phyloP scores from a whole-genome alignment of 768 basidiomycete genomes.

The Hortiboletus campestris region DNA sequence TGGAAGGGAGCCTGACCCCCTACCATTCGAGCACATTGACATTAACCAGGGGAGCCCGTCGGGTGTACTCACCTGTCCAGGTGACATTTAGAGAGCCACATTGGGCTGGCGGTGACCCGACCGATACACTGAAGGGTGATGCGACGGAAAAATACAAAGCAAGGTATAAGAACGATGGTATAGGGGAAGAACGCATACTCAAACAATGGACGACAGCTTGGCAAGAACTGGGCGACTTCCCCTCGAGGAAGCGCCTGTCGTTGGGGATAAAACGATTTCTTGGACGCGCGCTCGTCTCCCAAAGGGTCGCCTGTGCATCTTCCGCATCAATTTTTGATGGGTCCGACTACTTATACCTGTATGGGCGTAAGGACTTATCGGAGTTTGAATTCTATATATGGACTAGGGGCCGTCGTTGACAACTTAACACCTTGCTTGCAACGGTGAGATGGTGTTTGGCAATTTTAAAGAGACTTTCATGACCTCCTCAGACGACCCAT shows the following conservation, averaged over 20 bases:
- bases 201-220: constrained; percentile 17
- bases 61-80: constrained; percentile 57
- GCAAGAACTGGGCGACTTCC: constrained; percentile 7
- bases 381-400: too few species aligned
- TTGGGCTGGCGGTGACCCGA: constrained; percentile 47
- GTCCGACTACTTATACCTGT: too few species aligned
- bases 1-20: constrained; percentile 58
- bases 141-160: constrained; percentile 21
- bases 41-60: neutral
- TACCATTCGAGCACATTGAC: constrained; percentile 22
- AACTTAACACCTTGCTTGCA: too few species aligned
- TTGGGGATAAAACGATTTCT: constrained; percentile 7
- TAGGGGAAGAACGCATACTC: constrained; percentile 28
- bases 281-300: neutral
- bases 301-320: too few species aligned
- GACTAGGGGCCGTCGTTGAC: too few species aligned
- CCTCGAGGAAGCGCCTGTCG: constrained; percentile 5
- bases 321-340: too few species aligned
- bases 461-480: too few species aligned
- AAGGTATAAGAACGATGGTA: constrained; percentile 23
- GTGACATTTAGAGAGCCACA: constrained; percentile 61
- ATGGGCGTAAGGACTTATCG: too few species aligned
- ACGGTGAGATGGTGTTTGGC: too few species aligned
- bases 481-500: too few species aligned
- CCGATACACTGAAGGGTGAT: constrained; percentile 45